phyloP scores from a whole-genome alignment of 495 filamentous ascomycete species.

The Penicillium steckii region DNA sequence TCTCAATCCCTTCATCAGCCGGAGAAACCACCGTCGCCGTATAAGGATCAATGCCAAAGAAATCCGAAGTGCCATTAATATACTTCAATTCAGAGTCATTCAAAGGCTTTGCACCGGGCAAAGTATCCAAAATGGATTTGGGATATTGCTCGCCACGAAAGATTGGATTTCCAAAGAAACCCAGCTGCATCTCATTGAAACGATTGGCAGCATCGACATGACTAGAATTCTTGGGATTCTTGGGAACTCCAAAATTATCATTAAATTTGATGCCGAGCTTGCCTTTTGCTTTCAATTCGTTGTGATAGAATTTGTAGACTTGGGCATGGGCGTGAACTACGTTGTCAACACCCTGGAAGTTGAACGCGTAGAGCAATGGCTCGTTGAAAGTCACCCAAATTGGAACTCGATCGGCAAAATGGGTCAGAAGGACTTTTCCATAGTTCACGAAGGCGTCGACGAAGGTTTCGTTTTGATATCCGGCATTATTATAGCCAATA shows the following conservation, averaged over 20 bases:
- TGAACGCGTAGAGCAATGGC: conserved; percentile 32
- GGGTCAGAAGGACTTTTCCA: conserved; percentile 38
- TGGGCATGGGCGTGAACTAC: conserved; percentile 39
- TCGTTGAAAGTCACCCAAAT: conserved; percentile 50
- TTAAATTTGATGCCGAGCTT: conserved; percentile 41
- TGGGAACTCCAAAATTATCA: conserved; percentile 42
- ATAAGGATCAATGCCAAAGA: conserved; percentile 48
- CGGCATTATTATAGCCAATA: conserved; percentile 32
- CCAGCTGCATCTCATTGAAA: conserved; percentile 41
- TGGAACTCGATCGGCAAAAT: conserved; percentile 42
- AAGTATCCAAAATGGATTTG: conserved; percentile 26
- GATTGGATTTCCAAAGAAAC: conserved; percentile 38
- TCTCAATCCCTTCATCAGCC: conserved; percentile 31
- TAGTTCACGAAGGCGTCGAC: conserved; percentile 39
- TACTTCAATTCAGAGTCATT: conserved; percentile 31
- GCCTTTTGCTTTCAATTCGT: conserved; percentile 37
- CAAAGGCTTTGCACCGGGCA: conserved; percentile 27
- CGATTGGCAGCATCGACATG: conserved; percentile 37
- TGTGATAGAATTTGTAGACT: conserved; percentile 42
- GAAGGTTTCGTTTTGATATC: conserved; percentile 35
- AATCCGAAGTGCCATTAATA: conserved; percentile 39
- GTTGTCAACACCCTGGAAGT: conserved; percentile 30
- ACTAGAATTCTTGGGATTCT: conserved; percentile 29
- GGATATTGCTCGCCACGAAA: conserved; percentile 44
- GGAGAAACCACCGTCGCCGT: conserved; percentile 40